These are phyloP conservation scores for Hyphopichia buzzinii DNA, from an alignment of 1,139 yeast species.

Conservation along the genomic window DNA sequence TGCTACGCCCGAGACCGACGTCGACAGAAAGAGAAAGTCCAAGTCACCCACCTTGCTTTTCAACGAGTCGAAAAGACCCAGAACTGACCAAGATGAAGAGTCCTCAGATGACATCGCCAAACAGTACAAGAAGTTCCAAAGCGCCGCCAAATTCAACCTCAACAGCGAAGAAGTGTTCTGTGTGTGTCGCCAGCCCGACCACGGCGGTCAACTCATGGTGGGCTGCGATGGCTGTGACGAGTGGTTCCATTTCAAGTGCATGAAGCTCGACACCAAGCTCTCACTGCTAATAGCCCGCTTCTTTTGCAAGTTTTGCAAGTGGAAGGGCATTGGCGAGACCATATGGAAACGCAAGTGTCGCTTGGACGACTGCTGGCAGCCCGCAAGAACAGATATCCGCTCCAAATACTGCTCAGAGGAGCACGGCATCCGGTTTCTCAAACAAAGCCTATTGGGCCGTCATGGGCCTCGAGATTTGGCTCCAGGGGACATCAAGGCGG, in stretches of 20 bases:
- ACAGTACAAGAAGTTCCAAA: constrained; percentile 42
- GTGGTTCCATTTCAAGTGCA: constrained; percentile 88
- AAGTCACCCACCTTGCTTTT: constrained; percentile 4
- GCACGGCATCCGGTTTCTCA: constrained; percentile 66
- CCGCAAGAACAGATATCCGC: constrained; percentile 38
- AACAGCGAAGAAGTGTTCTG: constrained; percentile 71
- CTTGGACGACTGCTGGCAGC: constrained; percentile 54
- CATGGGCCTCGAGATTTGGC: constrained; percentile 9
- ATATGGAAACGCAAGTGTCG: constrained; percentile 80
- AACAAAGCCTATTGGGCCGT: constrained; percentile 17
- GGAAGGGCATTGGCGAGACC: constrained; percentile 43
- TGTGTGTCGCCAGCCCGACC: constrained; percentile 75
- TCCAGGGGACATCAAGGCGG: constrained; percentile 16
- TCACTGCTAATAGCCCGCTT: constrained; percentile 61
- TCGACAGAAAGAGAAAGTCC: constrained; percentile 2
- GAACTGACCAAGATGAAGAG: constrained; percentile 17
- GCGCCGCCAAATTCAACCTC: constrained; percentile 44
- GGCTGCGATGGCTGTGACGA: constrained; percentile 95
- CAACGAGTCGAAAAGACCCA: background rate
- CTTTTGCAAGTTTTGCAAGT: constrained; percentile 73
- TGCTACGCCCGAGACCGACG: constrained; percentile 1
- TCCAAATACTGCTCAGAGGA: constrained; percentile 76
- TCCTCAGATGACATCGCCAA: constrained; percentile 40
- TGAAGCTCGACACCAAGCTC: constrained; percentile 55
- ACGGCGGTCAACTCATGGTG: constrained; percentile 78